A percentile compares a stretch with the other conserved stretches of the same genome.
Evolutionary conservation across 352 stramenopile species (phyloP).

Genomic region (Plasmopara muralis): DNA sequence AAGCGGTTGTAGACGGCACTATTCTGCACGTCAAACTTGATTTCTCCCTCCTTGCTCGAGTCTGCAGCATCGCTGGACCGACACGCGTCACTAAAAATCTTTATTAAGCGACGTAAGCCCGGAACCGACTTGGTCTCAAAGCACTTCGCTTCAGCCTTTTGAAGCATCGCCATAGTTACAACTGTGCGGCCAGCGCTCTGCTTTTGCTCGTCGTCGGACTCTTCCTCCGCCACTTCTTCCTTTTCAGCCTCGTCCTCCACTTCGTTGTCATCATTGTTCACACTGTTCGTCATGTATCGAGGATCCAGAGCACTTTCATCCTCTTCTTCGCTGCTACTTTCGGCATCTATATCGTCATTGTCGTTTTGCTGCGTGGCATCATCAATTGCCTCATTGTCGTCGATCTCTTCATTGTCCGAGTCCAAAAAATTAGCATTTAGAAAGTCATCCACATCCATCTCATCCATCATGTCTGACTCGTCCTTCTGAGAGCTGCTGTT

Average conservation of each 20-base stretch:
- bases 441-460: constrained; percentile 86
- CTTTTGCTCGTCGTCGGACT: constrained; percentile 17
- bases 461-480: constrained; percentile 75
- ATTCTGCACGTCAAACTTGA: constrained; percentile 90
- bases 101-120: constrained; percentile 86
- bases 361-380: constrained; percentile 31
- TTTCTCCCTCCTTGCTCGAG: constrained; percentile 58
- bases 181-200: constrained; percentile 40
- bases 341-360: constrained; percentile 38
- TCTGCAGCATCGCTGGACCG: constrained; percentile 86
- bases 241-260: constrained; percentile 30
- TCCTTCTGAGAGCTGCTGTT: constrained; percentile 35
- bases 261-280: constrained; percentile 3
- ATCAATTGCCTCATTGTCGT: constrained; percentile 13
- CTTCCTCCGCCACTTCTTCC: constrained; percentile 13
- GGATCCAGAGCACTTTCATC: constrained; percentile 74
- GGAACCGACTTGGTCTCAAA: constrained; percentile 87
- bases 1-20: constrained; percentile 93
- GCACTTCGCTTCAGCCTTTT: constrained; percentile 83
- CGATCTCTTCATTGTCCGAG: constrained; percentile 45
- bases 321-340: constrained; percentile 77
- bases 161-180: constrained; percentile 70
- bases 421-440: constrained; percentile 78
- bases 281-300: constrained; percentile 54
- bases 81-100: constrained; percentile 92